Percentiles rank a stretch among this genome's conserved stretches.
These are phyloP conservation scores for Eucalyptus pauciflora DNA, from an alignment of 345 rosid species.

Conservation along the genomic window DNA sequence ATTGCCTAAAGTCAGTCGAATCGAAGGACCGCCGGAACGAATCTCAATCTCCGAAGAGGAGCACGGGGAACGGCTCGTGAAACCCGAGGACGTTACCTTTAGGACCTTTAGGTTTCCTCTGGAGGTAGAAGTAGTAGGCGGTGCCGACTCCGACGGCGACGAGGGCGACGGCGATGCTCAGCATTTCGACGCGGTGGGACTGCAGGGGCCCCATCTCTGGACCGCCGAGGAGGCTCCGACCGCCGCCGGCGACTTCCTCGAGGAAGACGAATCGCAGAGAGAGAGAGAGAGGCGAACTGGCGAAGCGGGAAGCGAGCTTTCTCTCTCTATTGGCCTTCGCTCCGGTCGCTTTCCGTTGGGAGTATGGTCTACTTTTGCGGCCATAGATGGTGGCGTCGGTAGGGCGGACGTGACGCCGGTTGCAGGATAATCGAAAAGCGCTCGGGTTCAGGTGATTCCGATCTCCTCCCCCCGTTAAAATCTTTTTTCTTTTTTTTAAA, in stretches of 20 bases:
- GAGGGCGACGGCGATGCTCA: conserved; percentile 42
- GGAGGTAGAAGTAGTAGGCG: conserved; percentile 47
- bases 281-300: neutral
- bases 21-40: neutral
- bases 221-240: neutral
- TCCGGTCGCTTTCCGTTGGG: neutral
- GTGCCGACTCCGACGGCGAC: conserved; percentile 45
- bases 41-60: neutral
- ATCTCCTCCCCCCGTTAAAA: neutral
- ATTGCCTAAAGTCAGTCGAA: neutral
- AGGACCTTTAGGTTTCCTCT: conserved; percentile 26
- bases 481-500: neutral
- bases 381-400: neutral
- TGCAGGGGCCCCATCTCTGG: conserved; percentile 18
- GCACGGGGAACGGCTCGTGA: neutral
- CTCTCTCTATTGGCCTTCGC: neutral
- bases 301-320: neutral
- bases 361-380: neutral
- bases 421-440: neutral
- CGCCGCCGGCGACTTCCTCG: neutral
- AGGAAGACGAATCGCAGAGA: neutral
- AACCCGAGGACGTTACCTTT: neutral
- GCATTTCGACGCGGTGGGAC: conserved; percentile 28
- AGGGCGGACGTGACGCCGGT: neutral
- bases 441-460: neutral